Evolutionary conservation across 208 protist genomes (phyloP), one percentile per base, ranked within the genome.

Genomic region (Leishmania turanica): DNA sequence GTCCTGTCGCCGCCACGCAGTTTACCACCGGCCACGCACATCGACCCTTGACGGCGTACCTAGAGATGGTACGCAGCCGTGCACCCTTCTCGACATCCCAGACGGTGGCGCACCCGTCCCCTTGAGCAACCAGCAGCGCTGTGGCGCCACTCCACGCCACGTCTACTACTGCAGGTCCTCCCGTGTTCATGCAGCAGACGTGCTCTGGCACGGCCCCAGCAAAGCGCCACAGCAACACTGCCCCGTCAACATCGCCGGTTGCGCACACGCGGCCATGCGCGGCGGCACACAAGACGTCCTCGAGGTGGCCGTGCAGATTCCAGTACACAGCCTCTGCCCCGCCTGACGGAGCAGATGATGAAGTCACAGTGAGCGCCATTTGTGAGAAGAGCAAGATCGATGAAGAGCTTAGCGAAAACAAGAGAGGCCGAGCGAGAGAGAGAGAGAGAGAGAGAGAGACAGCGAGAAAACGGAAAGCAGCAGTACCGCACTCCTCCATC

Each of bases 21-120:
- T 97, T 97, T n/a, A 96, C 62, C 7, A 97, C 94, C 6, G 94
- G 91, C 91, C 92, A 97, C 53, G 86, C 75, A 17, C 70, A 81
- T n/a, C 88, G 88, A 21, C 83, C 85, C 56, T 70, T 76, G 45
- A 87, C 83, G n/a, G 84, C 72, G 31, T 79, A 82, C 3, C 92
- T 88, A 34, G 82, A 90, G 17, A 90, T 56, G 2, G 84, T 87
- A 0, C 83, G 66, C 72, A 81, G n/a, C 58, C 66, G 71, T 62
- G 75, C 70, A 13, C 88, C 91, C 13, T 77, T 86, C 79, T 93
- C 89, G n/a, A 96, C 81, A 76, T 97, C 82, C 90, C 91, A 96
- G 34, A 97, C 65, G 2, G 78, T 85, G 21, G 93, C 87, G 3
- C 71, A 86, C 3, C 87, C 89, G 79, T 97, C 90, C 4, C 92